Conservation (phyloP, 441 rosid species). For the Syzygium syzygioides region DNA sequence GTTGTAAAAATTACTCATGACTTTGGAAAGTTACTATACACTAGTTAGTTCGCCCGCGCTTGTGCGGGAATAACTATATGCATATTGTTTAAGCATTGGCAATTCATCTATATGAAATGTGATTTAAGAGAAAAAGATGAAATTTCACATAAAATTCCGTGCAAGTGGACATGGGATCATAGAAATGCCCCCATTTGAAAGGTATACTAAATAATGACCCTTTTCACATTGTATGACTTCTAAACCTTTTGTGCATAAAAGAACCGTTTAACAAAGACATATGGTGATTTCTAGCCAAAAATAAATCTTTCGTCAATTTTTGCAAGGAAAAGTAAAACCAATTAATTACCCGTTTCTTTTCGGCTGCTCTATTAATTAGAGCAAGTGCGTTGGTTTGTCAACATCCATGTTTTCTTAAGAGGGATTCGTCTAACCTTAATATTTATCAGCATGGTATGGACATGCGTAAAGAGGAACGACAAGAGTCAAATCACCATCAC, state of each 20-base stretch:
- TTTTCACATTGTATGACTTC: background rate
- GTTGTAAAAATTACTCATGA: background rate
- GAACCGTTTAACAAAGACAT: background rate
- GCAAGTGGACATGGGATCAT: background rate
- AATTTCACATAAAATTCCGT: background rate
- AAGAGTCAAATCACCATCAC: background rate
- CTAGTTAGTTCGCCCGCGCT: background rate
- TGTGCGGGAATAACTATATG: too few relatives aligned
- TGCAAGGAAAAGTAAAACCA: background rate
- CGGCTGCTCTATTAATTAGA: background rate
- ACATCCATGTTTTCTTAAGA: background rate
- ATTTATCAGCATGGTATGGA: background rate
- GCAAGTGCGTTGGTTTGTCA: background rate
- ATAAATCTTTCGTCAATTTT: too few relatives aligned
- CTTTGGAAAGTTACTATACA: background rate
- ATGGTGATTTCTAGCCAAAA: background rate
- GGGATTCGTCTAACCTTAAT: background rate
- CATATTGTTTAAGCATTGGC: background rate
- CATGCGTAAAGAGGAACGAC: background rate
- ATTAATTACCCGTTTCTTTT: background rate
- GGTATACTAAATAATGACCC: background rate
- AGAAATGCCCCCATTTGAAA: background rate
- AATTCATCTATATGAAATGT: background rate
- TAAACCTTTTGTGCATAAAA: background rate
- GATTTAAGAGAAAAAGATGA: background rate